phyloP scores from a whole-genome alignment of 805 yeast genomes.

The Metschnikowia corniflorae region DNA sequence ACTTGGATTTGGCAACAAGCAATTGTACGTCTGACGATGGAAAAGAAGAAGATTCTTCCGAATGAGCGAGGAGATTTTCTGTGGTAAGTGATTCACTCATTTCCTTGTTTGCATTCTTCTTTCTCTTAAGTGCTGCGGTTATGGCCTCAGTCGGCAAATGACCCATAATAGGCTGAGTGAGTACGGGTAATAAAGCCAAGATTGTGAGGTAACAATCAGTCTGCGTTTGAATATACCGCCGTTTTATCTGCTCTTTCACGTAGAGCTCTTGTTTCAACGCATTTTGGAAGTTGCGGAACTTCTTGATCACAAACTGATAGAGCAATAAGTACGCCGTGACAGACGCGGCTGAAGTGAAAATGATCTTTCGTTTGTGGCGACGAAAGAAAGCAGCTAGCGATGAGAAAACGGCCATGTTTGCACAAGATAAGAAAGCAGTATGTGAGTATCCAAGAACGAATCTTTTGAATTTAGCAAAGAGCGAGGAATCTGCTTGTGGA shows the following conservation, averaged over 20 bases:
- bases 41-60: constrained; percentile 26
- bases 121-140: constrained; percentile 63
- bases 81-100: constrained; percentile 44
- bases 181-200: constrained; percentile 74
- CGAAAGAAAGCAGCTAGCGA: constrained; percentile 38
- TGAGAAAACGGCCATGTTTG: constrained; percentile 44
- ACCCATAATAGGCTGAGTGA: constrained; percentile 60
- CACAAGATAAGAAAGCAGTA: no score
- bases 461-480: no score
- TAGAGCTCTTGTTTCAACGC: constrained; percentile 38
- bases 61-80: constrained; percentile 35
- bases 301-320: constrained; percentile 37
- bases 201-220: constrained; percentile 84
- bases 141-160: constrained; percentile 68
- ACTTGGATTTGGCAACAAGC: constrained; percentile 29
- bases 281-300: constrained; percentile 38
- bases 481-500: no score
- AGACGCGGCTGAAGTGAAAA: constrained; percentile 32
- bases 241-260: constrained; percentile 53
- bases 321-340: constrained; percentile 36
- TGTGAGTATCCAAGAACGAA: no score
- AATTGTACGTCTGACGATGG: constrained; percentile 15
- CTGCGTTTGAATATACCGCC: constrained; percentile 88
- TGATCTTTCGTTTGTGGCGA: constrained; percentile 36
- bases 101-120: constrained; percentile 37